These are phyloP conservation scores for Alternaria infectoria DNA, from an alignment of 2,329 filamentous ascomycete species.

Conservation along the genomic window DNA sequence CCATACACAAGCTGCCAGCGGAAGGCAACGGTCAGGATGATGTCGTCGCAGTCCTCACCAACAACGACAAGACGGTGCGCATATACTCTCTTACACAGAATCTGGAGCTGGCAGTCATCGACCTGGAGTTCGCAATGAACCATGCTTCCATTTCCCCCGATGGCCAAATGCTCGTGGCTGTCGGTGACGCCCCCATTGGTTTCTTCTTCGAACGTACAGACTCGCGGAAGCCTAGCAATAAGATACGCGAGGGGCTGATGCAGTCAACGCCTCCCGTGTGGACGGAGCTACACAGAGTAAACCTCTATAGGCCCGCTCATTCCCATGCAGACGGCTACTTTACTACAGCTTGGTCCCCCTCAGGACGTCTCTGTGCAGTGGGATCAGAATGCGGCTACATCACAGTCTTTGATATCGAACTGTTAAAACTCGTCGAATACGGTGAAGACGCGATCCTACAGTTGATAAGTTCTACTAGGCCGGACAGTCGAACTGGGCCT, in stretches of 20 bases:
- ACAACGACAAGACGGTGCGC: conserved; percentile 90
- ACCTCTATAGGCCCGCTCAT: conserved; percentile 49
- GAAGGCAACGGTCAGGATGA: conserved; percentile 57
- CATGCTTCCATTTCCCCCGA: conserved; percentile 93
- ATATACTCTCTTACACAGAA: conserved; percentile 78
- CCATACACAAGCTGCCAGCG: conserved; percentile 61
- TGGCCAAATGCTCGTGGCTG: conserved; percentile 77
- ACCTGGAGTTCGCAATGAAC: conserved; percentile 86
- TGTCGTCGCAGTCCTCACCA: conserved; percentile 77
- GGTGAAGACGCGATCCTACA: conserved; percentile 71
- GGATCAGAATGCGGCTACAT: conserved; percentile 83
- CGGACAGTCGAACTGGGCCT: conserved; percentile 63
- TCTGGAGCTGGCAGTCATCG: conserved; percentile 71
- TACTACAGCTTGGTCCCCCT: conserved; percentile 77
- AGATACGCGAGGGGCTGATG: conserved; percentile 26
- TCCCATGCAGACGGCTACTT: conserved; percentile 67
- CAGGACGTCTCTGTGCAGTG: conserved; percentile 73
- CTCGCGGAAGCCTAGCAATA: conserved; percentile 34
- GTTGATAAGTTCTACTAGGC: conserved; percentile 78
- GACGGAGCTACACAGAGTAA: conserved; percentile 50
- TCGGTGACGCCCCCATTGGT: conserved; percentile 85
- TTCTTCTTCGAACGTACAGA: conserved; percentile 75
- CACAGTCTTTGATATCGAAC: conserved; percentile 71
- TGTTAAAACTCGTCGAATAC: conserved; percentile 49
- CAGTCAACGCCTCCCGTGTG: conserved; percentile 45